phyloP scores from a whole-genome alignment of 768 basidiomycete species.

The Boletales sp. region DNA sequence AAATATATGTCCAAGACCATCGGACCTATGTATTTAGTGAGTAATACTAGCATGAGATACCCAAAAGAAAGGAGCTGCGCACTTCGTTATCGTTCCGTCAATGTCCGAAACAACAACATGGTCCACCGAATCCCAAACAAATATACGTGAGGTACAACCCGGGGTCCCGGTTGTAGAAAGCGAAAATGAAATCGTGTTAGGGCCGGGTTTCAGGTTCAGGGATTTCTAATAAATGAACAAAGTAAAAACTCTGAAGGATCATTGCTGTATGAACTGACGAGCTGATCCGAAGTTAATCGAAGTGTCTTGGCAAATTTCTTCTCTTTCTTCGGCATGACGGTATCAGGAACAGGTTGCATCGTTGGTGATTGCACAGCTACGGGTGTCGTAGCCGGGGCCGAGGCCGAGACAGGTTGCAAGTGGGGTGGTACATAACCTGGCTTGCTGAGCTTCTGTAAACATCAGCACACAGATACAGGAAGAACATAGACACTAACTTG shows the following conservation, averaged over 20 bases:
- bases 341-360: constrained; percentile 28
- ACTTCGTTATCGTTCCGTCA: constrained; percentile 99
- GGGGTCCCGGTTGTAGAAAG: constrained; percentile 77
- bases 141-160: constrained; percentile 89
- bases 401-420: constrained; percentile 34
- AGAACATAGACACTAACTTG: constrained; percentile 13
- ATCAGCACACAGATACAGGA: neutral
- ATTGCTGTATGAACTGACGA: constrained; percentile 57
- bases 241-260: neutral
- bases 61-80: constrained; percentile 24
- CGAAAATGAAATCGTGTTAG: constrained; percentile 92
- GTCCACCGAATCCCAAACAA: constrained; percentile 93
- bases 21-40: constrained; percentile 56
- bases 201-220: constrained; percentile 77
- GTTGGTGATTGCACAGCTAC: constrained; percentile 15
- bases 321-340: constrained; percentile 7
- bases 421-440: neutral
- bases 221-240: constrained; percentile 55
- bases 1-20: constrained; percentile 94
- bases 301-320: constrained; percentile 88
- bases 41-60: neutral
- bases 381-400: constrained; percentile 48
- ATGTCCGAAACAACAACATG: constrained; percentile 94
- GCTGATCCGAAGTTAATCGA: constrained; percentile 89
- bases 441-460: constrained; percentile 12